phyloP scores from a whole-genome alignment of 2,329 filamentous ascomycete genomes.

The Alternaria panax region DNA sequence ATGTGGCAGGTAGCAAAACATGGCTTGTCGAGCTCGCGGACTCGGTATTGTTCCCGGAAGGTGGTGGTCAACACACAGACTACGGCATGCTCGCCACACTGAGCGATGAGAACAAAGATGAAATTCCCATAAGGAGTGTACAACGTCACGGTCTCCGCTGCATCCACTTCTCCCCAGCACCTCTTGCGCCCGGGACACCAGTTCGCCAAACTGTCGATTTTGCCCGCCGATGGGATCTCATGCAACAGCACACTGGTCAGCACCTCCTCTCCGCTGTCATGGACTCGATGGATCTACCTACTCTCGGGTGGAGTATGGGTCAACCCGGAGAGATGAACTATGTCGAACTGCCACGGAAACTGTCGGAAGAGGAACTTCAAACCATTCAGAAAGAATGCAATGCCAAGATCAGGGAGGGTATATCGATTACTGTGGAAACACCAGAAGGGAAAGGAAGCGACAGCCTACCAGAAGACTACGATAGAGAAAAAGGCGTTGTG shows the following conservation, averaged over 20 bases:
- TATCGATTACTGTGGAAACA: slow-evolving; percentile 42
- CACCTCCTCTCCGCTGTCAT: slow-evolving; percentile 46
- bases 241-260: slow-evolving; percentile 48
- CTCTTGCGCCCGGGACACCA: slow-evolving; percentile 76
- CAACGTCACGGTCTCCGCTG: slow-evolving; percentile 62
- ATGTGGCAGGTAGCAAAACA: slow-evolving; percentile 21
- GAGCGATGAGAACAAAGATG: slow-evolving; percentile 14
- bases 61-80: slow-evolving; percentile 44
- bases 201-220: slow-evolving; percentile 42
- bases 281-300: slow-evolving; percentile 40
- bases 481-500: slow-evolving; percentile 42
- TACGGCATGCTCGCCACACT: slow-evolving; percentile 39
- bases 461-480: slow-evolving; percentile 42
- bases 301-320: slow-evolving; percentile 44
- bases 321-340: slow-evolving; percentile 45
- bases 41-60: slow-evolving; percentile 45
- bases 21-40: slow-evolving; percentile 45
- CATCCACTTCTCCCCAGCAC: slow-evolving; percentile 81
- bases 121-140: slow-evolving; percentile 39
- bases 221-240: slow-evolving; percentile 42
- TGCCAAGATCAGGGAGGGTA: slow-evolving; percentile 34
- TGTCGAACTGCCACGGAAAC: slow-evolving; percentile 42
- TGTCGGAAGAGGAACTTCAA: slow-evolving; percentile 33
- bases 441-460: slow-evolving; percentile 35
- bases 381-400: slow-evolving; percentile 41